Conservation (phyloP, 495 filamentous ascomycete species). For the Annulohypoxylon stygium region DNA sequence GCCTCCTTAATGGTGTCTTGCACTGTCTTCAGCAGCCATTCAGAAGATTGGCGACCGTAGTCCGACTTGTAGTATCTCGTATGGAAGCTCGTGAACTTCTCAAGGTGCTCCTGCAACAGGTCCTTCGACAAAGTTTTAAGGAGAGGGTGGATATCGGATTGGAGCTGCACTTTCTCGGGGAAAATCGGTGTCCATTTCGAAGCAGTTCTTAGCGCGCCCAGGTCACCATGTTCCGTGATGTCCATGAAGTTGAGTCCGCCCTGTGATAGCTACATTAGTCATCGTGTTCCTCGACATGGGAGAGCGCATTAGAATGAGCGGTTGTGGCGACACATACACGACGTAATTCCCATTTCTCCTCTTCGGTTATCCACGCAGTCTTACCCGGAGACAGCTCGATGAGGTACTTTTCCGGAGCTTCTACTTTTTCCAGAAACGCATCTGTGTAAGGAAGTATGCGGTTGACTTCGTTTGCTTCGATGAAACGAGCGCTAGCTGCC, state of each 20-base stretch:
- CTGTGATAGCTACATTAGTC: constrained; percentile 59
- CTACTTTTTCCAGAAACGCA: constrained; percentile 53
- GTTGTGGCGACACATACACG: constrained; percentile 68
- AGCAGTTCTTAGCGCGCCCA: constrained; percentile 61
- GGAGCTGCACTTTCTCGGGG: constrained; percentile 74
- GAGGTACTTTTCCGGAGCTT: constrained; percentile 69
- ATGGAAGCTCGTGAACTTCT: constrained; percentile 83
- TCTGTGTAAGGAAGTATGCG: constrained; percentile 54
- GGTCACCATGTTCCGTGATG: constrained; percentile 78
- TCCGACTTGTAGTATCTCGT: constrained; percentile 93
- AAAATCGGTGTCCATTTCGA: constrained; percentile 67
- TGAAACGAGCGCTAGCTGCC: constrained; percentile 63
- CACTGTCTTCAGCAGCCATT: constrained; percentile 87
- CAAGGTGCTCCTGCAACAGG: constrained; percentile 82
- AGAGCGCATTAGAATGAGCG: not conserved
- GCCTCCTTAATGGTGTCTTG: constrained; percentile 74
- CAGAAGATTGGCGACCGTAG: constrained; percentile 86
- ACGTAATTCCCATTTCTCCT: constrained; percentile 92
- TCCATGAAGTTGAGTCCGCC: constrained; percentile 93
- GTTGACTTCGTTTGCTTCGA: constrained; percentile 62
- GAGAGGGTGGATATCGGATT: constrained; percentile 75
- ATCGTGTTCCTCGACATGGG: not conserved
- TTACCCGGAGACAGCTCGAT: constrained; percentile 91
- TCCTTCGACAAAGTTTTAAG: constrained; percentile 76
- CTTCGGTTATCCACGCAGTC: constrained; percentile 88